phyloP scores from a whole-genome alignment of 495 filamentous ascomycete species.

The Tuber umbilicatum region DNA sequence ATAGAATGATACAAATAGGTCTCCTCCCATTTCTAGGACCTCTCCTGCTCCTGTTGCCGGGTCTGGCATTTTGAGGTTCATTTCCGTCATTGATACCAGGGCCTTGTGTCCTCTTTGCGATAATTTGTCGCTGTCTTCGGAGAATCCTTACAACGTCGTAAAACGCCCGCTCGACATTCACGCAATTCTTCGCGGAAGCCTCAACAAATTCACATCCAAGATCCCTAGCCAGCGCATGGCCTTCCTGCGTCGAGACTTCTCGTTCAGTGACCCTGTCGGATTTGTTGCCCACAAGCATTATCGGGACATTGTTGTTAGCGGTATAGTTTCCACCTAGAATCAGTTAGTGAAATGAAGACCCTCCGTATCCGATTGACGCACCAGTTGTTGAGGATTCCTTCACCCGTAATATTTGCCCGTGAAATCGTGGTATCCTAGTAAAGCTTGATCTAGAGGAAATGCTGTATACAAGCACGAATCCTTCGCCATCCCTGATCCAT shows the following conservation, averaged over 20 bases:
- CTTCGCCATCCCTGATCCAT: constrained; percentile 97
- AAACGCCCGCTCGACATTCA: constrained; percentile 98
- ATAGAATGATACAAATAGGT: constrained; percentile 29
- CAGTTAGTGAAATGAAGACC: constrained; percentile 57
- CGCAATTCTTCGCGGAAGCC: constrained; percentile 97
- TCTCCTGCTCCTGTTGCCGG: constrained; percentile 10
- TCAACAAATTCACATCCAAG: constrained; percentile 96
- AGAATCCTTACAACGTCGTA: constrained; percentile 93
- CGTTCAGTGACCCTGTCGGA: constrained; percentile 92
- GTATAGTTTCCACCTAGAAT: constrained; percentile 52
- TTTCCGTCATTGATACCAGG: constrained; percentile 29
- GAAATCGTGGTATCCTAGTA: constrained; percentile 86
- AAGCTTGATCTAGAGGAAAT: constrained; percentile 95
- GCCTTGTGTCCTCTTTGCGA: constrained; percentile 30
- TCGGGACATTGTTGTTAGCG: constrained; percentile 55
- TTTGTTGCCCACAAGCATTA: constrained; percentile 99
- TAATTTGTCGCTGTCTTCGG: constrained; percentile 64
- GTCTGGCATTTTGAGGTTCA: constrained; percentile 12
- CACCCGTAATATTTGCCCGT: constrained; percentile 93
- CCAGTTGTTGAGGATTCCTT: constrained; percentile 82
- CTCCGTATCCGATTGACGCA: constrained; percentile 55
- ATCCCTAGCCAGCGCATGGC: constrained; percentile 81
- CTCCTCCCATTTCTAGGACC: constrained; percentile 11
- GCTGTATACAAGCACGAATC: constrained; percentile 95
- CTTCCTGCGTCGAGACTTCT: constrained; percentile 94